Percentiles rank a stretch among this genome's conserved stretches.
Evolutionary conservation across 129 eudicot species (phyloP).

Genomic region (Flaveria sonorensis): DNA sequence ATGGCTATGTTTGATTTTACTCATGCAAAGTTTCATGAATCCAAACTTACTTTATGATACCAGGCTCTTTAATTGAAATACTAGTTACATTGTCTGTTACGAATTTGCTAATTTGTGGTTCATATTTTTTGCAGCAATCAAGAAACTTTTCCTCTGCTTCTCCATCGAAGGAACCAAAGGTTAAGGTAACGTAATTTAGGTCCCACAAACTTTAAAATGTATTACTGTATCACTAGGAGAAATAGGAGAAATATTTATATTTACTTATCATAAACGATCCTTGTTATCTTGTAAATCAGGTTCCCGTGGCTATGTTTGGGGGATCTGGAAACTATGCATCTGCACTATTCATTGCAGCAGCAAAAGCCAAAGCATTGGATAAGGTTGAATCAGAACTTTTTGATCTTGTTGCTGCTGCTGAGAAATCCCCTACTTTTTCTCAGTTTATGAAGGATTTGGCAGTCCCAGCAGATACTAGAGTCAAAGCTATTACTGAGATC

Average conservation of each 20-base stretch:
- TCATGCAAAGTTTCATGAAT: background rate
- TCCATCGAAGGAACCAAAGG: slow-evolving; percentile 56
- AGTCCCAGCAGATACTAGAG: slow-evolving; percentile 58
- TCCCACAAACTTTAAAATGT: slow-evolving; percentile 9
- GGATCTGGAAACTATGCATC: slow-evolving; percentile 85
- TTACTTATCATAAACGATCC: background rate
- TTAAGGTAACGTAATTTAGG: slow-evolving; percentile 51
- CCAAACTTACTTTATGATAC: background rate
- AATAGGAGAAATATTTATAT: background rate
- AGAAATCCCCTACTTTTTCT: slow-evolving; percentile 65
- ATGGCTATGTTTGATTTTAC: background rate
- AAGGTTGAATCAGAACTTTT: slow-evolving; percentile 78
- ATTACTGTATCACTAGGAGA: slow-evolving; percentile 9
- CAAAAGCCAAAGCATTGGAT: slow-evolving; percentile 65
- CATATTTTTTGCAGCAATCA: slow-evolving; percentile 46
- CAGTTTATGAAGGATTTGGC: slow-evolving; percentile 80
- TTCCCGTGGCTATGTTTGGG: slow-evolving; percentile 81
- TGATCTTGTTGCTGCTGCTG: slow-evolving; percentile 61
- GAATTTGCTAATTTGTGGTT: background rate
- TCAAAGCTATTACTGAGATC: slow-evolving; percentile 64
- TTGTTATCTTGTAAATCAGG: slow-evolving; percentile 40
- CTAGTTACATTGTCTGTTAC: slow-evolving; percentile 1
- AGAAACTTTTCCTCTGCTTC: slow-evolving; percentile 64
- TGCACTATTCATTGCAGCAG: slow-evolving; percentile 74
- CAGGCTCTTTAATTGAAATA: background rate